Evolutionary conservation across 192 early-diverging fungal genomes (phyloP).

Genomic region (Gonapodya sp.): DNA sequence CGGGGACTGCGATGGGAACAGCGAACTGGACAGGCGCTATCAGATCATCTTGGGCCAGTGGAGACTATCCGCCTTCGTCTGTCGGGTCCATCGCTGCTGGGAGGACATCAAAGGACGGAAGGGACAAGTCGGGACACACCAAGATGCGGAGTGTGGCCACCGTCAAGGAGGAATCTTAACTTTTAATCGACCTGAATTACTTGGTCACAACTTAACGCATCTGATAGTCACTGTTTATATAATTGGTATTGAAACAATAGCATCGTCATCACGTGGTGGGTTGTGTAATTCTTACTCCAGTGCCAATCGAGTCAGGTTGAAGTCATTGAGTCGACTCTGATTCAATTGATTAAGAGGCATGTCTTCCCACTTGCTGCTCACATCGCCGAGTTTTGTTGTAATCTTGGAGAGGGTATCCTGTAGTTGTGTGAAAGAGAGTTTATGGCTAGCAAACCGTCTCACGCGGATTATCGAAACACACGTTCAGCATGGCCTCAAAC

Average conservation of each 20-base stretch:
- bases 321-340: not conserved
- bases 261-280: too few relatives aligned
- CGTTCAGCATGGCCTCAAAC: slow-evolving; percentile 53
- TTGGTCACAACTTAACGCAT: not conserved
- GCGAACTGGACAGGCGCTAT: not conserved
- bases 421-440: not conserved
- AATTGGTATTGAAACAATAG: not conserved
- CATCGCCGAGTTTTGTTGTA: slow-evolving; percentile 39
- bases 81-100: not conserved
- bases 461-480: too few relatives aligned
- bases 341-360: not conserved
- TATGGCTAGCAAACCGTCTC: slow-evolving; percentile 5
- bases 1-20: too few relatives aligned
- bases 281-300: too few relatives aligned
- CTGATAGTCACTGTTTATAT: not conserved
- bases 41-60: not conserved
- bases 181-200: not conserved
- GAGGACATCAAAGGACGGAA: not conserved
- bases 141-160: not conserved
- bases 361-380: slow-evolving; percentile 26
- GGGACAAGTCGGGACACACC: not conserved
- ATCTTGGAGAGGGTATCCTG: slow-evolving; percentile 49
- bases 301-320: not conserved
- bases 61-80: not conserved
- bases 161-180: not conserved